Evolutionary conservation across 129 eudicot genomes (phyloP).

Genomic region (Deinandra increscens): DNA sequence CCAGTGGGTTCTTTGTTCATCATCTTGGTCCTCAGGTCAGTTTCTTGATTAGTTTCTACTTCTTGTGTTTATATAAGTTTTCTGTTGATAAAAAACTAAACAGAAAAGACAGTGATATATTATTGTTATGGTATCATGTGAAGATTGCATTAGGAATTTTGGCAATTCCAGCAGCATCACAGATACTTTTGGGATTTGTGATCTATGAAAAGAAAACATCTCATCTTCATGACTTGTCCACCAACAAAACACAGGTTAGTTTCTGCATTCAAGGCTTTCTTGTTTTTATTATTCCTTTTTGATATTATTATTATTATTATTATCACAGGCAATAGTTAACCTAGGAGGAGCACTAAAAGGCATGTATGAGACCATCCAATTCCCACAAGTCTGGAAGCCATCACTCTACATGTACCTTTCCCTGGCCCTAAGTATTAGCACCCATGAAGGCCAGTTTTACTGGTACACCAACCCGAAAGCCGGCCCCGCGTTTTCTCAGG

Average conservation of each 20-base stretch:
- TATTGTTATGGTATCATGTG: not conserved
- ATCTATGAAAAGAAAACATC: conserved; percentile 39
- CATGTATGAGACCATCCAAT: conserved; percentile 47
- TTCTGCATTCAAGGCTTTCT: not conserved
- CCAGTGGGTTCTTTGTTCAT: conserved; percentile 63
- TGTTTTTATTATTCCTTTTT: no score
- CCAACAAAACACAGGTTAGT: conserved; percentile 36
- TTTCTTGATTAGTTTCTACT: not conserved
- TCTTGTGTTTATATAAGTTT: no score
- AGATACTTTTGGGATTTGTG: conserved; percentile 45
- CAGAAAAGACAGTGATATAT: no score
- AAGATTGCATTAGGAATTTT: conserved; percentile 46
- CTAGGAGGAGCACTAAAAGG: conserved; percentile 47
- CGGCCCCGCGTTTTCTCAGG: conserved; percentile 69
- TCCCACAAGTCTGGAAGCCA: conserved; percentile 67
- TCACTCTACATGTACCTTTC: conserved; percentile 56
- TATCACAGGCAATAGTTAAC: conserved; percentile 32
- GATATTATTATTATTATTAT: no score
- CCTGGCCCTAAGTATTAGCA: conserved; percentile 50
- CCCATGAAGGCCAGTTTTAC: conserved; percentile 67
- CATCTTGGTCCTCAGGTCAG: conserved; percentile 62
- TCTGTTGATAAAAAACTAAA: no score
- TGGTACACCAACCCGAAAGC: conserved; percentile 63
- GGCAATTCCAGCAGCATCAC: conserved; percentile 50
- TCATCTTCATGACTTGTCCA: conserved; percentile 23